Evolutionary conservation across 2,329 filamentous ascomycete species (phyloP), one percentile per base, ranked within the genome.

Genomic region (Talaromyces albobiverticillius): DNA sequence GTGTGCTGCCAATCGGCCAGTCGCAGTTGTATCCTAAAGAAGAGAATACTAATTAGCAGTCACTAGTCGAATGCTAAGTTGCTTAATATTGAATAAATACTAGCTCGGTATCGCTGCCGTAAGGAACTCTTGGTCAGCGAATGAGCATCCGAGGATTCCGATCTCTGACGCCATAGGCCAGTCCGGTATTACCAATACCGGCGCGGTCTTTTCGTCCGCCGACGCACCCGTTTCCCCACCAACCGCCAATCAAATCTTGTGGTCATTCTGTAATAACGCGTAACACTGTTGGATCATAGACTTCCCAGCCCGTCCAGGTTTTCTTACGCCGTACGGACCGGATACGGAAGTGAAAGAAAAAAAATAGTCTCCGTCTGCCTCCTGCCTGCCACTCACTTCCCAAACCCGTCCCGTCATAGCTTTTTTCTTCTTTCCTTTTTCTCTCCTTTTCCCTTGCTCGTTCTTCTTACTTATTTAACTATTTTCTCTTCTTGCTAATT

Each of bases 391-490:
- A 41, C 47, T 31, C 22, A 20, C 11, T 50, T 18, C n/a, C n/a
- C n/a, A n/a, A n/a, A n/a, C n/a, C n/a, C 11, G 34, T 26, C 26
- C 34, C n/a, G 53, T 46, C 32, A 42, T 47, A 45, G 52, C 46
- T 49, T 46, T 34, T 49, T 46, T n/a, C n/a, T 40, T 48, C 47
- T 14, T 54, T 49, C 36, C 22, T 45, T 38, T 54, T 46, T 22
- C 46, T 54, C 52, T 42, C 40, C 46, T 31, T 16, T 29, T 23
- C 31, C 42, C 50, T 23, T 22, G 26, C 20, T n/a, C 13, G 18
- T 8, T 26, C 16, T 8, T 25, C 22, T 16, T 42, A 4, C 9
- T 20, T 29, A 51, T 31, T 38, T 52, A 38, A 45, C 25, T 22
- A 46, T 31, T 26, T 36, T 40, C 16, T 51, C 49, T 45, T 23